A percentile compares a stretch with the other conserved stretches of the same genome.
These are phyloP conservation scores for Monilinia vaccinii-corymbosi DNA, from an alignment of 2,329 filamentous ascomycete genomes.

Conservation along the genomic window DNA sequence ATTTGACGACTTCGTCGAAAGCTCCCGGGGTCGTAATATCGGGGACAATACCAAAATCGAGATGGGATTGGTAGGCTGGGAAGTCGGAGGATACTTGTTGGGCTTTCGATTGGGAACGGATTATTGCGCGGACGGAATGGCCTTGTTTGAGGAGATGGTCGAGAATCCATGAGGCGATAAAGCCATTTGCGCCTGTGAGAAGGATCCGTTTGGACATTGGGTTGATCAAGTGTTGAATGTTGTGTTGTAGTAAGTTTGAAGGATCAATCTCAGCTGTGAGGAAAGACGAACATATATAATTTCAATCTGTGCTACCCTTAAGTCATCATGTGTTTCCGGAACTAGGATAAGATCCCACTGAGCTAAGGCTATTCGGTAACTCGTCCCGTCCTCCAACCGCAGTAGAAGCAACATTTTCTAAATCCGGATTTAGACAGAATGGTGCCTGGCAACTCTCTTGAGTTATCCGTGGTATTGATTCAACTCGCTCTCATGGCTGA, in stretches of 20 bases:
- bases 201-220: constrained; percentile 23
- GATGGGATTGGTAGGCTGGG: constrained; percentile 17
- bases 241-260: neutral
- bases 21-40: constrained; percentile 61
- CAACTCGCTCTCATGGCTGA: neutral
- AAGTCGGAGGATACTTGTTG: constrained; percentile 33
- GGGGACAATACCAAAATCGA: constrained; percentile 49
- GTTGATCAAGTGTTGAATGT: neutral
- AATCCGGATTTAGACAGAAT: neutral
- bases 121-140: constrained; percentile 34
- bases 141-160: constrained; percentile 20
- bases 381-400: neutral
- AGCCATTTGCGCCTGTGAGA: constrained; percentile 29
- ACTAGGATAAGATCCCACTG: neutral
- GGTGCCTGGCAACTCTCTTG: neutral
- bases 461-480: neutral
- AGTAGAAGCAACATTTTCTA: neutral
- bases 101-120: constrained; percentile 37
- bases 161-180: constrained; percentile 26
- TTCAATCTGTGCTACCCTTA: neutral
- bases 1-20: constrained; percentile 51
- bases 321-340: neutral
- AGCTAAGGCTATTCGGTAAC: no score
- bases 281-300: neutral
- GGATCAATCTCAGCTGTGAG: neutral